Conservation (phyloP, 2,329 filamentous ascomycete species). For the Hypomyces perniciosus region DNA sequence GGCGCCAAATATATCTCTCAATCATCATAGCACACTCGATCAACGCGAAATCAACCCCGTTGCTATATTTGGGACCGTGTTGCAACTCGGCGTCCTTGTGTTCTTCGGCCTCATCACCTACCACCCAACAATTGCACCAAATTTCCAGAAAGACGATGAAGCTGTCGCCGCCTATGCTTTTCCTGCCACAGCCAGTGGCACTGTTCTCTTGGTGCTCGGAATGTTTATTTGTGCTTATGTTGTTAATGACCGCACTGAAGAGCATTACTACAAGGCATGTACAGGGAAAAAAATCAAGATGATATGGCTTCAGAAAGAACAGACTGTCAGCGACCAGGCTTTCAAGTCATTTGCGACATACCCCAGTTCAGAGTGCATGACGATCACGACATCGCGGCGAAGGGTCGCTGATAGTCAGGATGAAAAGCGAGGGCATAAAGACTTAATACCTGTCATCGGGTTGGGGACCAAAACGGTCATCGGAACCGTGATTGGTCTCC, state of each 20-base stretch:
- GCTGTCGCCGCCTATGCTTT: constrained; percentile 18
- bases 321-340: not conserved
- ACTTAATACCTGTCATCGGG: not conserved
- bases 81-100: not conserved
- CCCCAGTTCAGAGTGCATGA: not conserved
- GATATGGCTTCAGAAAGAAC: constrained; percentile 24
- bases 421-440: not conserved
- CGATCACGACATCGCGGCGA: not conserved
- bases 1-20: constrained; percentile 4
- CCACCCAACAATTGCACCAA: not conserved
- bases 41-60: not conserved
- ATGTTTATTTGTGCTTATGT: constrained; percentile 27
- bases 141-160: not conserved
- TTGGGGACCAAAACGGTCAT: constrained; percentile 15
- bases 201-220: constrained; percentile 20
- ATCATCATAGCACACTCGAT: not conserved
- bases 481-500: constrained; percentile 15
- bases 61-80: not conserved
- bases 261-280: constrained; percentile 15
- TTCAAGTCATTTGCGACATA: constrained; percentile 1
- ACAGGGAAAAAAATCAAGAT: constrained; percentile 9
- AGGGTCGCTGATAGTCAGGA: not conserved
- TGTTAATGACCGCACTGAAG: constrained; percentile 25
- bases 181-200: constrained; percentile 23
- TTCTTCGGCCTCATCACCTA: constrained; percentile 1